phyloP scores from a whole-genome alignment of 805 yeast genomes.

The Lachancea kluyveri region DNA sequence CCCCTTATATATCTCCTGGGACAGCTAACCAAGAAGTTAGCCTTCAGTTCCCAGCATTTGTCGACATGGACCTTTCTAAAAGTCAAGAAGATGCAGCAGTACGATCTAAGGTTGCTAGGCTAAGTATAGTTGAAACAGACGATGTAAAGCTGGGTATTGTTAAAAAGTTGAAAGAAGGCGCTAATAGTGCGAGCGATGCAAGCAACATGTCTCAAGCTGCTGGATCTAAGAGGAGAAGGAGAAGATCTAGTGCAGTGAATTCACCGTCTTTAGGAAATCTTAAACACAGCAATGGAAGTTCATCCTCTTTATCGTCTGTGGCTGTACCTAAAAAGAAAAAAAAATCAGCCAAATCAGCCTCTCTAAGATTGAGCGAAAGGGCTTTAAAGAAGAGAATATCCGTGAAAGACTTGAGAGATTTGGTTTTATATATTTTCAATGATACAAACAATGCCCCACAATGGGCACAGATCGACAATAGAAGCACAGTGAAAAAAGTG shows the following conservation, averaged over 20 bases:
- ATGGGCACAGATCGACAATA: slow-evolving; percentile 46
- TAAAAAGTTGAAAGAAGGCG: slow-evolving; percentile 7
- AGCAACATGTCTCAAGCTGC: slow-evolving; percentile 1
- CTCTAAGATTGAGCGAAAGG: slow-evolving; percentile 33
- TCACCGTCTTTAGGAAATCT: slow-evolving; percentile 5
- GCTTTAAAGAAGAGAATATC: slow-evolving; percentile 23
- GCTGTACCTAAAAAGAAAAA: slow-evolving; percentile 28
- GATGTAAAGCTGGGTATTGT: slow-evolving; percentile 11
- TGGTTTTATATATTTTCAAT: slow-evolving; percentile 38
- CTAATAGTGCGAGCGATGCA: slow-evolving; percentile 5
- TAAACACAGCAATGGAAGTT: slow-evolving; percentile 2
- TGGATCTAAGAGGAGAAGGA: slow-evolving; percentile 14
- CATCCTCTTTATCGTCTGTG: slow-evolving; percentile 2
- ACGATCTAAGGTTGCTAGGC: slow-evolving; percentile 19
- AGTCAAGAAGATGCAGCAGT: slow-evolving; percentile 5
- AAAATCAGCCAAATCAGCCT: slow-evolving; percentile 22
- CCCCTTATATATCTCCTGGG: too few species aligned
- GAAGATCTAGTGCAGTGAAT: slow-evolving; percentile 25
- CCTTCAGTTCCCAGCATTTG: neutral
- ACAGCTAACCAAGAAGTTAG: too few species aligned
- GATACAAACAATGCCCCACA: slow-evolving; percentile 39
- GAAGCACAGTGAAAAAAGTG: slow-evolving; percentile 43
- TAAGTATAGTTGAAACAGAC: slow-evolving; percentile 21
- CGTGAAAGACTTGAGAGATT: slow-evolving; percentile 40
- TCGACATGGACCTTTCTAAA: neutral